Evolutionary conservation across 768 basidiomycete species (phyloP).

Genomic region (Hirschioporus abietinus): DNA sequence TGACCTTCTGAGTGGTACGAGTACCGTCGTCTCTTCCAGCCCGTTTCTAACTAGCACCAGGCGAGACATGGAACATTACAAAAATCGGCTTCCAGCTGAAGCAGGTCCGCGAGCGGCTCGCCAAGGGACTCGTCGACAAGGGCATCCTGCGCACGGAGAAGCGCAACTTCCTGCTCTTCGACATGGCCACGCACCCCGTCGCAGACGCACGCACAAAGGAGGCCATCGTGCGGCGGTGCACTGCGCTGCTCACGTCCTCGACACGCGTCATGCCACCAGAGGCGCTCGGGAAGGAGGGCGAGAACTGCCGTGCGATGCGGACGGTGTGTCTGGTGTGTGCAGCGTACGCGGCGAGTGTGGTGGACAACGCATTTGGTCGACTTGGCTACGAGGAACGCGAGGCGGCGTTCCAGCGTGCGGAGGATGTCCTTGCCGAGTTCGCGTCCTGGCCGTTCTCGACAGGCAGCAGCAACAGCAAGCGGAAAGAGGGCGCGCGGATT

Average conservation of each 20-base stretch:
- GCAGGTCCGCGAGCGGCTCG: constrained; percentile 95
- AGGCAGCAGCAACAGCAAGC: constrained; percentile 33
- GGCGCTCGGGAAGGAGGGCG: constrained; percentile 72
- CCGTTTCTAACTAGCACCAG: constrained; percentile 34
- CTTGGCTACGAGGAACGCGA: constrained; percentile 92
- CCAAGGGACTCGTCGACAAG: constrained; percentile 96
- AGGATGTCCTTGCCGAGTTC: constrained; percentile 93
- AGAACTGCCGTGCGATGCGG: constrained; percentile 73
- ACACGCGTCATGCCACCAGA: constrained; percentile 73
- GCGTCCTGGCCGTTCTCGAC: constrained; percentile 73
- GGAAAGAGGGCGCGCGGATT: constrained; percentile 38
- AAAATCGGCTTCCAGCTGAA: constrained; percentile 99
- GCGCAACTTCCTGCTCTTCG: constrained; percentile 96
- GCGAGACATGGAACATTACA: constrained; percentile 99
- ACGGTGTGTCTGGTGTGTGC: constrained; percentile 86
- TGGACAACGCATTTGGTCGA: constrained; percentile 89
- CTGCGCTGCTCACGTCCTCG: constrained; percentile 73
- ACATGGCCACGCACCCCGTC: constrained; percentile 99
- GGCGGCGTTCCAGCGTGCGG: constrained; percentile 87
- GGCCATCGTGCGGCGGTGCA: constrained; percentile 68
- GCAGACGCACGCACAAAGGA: constrained; percentile 91
- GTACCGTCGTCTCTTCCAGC: neutral
- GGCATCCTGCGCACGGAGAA: constrained; percentile 98
- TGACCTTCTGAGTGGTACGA: constrained; percentile 87
- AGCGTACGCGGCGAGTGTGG: constrained; percentile 90